Evolutionary conservation across 495 filamentous ascomycete species (phyloP).

Genomic region (Parachaetomium inaequale): DNA sequence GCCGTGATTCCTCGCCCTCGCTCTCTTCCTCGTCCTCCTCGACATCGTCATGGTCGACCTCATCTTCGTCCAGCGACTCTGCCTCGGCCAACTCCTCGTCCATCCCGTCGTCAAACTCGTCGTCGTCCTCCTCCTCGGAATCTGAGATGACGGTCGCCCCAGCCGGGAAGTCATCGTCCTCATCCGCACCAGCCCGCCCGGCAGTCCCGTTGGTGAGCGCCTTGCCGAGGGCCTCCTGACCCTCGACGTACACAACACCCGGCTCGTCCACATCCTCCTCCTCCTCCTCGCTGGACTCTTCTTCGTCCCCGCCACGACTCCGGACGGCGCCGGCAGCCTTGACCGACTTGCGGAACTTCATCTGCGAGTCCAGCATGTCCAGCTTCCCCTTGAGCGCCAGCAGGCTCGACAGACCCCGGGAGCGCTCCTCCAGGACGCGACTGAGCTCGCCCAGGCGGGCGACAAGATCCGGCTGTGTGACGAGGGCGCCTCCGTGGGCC

Average conservation of each 20-base stretch:
- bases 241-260: conserved; percentile 83
- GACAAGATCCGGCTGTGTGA: conserved; percentile 73
- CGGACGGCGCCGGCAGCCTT: conserved; percentile 36
- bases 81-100: conserved; percentile 31
- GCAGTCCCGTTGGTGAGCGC: conserved; percentile 40
- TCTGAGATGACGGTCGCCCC: conserved; percentile 26
- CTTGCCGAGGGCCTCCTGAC: conserved; percentile 55
- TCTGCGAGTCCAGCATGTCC: conserved; percentile 84
- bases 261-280: conserved; percentile 49
- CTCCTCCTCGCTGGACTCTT: conserved; percentile 81
- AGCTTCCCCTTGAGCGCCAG: conserved; percentile 89
- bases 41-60: conserved; percentile 40
- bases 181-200: conserved; percentile 18
- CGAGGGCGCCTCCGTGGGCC: conserved; percentile 87
- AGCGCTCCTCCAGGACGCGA: conserved; percentile 79
- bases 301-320: conserved; percentile 49
- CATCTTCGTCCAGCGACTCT: conserved; percentile 38
- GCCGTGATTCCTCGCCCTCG: conserved; percentile 32
- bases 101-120: conserved; percentile 31
- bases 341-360: conserved; percentile 68
- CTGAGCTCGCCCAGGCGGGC: conserved; percentile 71
- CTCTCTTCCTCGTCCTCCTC: conserved; percentile 38
- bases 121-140: conserved; percentile 33
- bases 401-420: conserved; percentile 74
- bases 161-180: conserved; percentile 29